Percentiles rank a stretch among this genome's conserved stretches.
Evolutionary conservation across 2,329 filamentous ascomycete species (phyloP).

Genomic region (Colletotrichum lupini): DNA sequence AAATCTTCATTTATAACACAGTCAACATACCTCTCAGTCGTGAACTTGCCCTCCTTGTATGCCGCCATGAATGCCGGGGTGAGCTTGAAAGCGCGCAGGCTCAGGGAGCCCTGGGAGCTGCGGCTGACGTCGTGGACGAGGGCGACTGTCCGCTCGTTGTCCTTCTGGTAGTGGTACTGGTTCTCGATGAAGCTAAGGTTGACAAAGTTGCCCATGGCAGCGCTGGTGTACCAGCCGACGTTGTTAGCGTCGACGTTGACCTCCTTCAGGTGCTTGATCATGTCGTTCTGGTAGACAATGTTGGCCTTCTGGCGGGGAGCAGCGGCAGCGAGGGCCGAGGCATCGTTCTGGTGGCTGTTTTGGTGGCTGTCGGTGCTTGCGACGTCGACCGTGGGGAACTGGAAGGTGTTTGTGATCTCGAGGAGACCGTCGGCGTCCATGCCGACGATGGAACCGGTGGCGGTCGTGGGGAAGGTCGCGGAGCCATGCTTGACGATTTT

Average conservation of each 20-base stretch:
- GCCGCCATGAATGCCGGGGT: conserved; percentile 89
- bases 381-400: conserved; percentile 86
- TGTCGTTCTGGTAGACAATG: conserved; percentile 89
- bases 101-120: conserved; percentile 91
- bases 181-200: conserved; percentile 97
- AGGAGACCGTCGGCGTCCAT: conserved; percentile 87
- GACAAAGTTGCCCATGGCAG: conserved; percentile 98
- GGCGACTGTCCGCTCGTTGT: conserved; percentile 88
- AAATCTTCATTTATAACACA: no score
- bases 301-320: conserved; percentile 95
- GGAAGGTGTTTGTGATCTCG: conserved; percentile 94
- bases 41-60: conserved; percentile 98
- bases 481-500: conserved; percentile 98
- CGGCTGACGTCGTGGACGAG: conserved; percentile 96
- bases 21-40: conserved; percentile 80
- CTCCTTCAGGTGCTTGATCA: conserved; percentile 96
- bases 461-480: conserved; percentile 85
- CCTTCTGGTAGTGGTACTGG: conserved; percentile 96
- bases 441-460: conserved; percentile 91
- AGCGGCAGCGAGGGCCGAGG: conserved; percentile 81
- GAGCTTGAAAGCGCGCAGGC: conserved; percentile 90
- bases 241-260: conserved; percentile 99
- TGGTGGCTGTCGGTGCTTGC: conserved; percentile 77
- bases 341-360: conserved; percentile 78
- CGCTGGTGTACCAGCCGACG: conserved; percentile 98